A percentile compares a stretch with the other conserved stretches of the same genome.
phyloP scores from a whole-genome alignment of 2,329 filamentous ascomycete species.

The Beauveria sp. region DNA sequence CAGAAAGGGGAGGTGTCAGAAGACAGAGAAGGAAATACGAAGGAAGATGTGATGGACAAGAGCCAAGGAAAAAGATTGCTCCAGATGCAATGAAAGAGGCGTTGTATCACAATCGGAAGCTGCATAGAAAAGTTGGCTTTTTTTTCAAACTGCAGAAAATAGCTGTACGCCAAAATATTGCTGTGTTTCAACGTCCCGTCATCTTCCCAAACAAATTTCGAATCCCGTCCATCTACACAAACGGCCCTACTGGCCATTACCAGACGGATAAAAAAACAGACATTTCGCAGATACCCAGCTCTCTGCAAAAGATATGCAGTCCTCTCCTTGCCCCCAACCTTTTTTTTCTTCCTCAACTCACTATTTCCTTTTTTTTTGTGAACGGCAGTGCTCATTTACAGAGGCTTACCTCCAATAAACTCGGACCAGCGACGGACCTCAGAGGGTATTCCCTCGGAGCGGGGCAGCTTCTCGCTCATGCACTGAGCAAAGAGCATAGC shows the following conservation, averaged over 20 bases:
- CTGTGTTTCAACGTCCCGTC: background rate
- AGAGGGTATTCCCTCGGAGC: constrained; percentile 75
- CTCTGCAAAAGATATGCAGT: background rate
- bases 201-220: background rate
- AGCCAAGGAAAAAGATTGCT: fast-evolving
- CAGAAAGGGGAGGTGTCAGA: too few species aligned
- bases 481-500: constrained; percentile 93
- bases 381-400: constrained; percentile 41
- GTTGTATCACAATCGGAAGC: background rate
- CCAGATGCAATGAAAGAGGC: too few species aligned
- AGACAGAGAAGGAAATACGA: too few species aligned
- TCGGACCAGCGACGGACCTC: constrained; percentile 95
- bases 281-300: background rate
- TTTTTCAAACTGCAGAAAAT: background rate
- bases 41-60: too few species aligned
- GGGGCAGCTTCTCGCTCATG: constrained; percentile 93
- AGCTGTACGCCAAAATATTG: background rate
- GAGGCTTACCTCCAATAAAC: constrained; percentile 80
- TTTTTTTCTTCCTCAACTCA: background rate
- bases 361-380: background rate
- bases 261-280: background rate
- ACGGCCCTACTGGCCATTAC: background rate
- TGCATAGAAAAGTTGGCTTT: background rate
- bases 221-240: background rate
- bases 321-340: background rate